phyloP scores from a whole-genome alignment of 1,284 basidiomycete species.

The Ceratobasidium sp. region DNA sequence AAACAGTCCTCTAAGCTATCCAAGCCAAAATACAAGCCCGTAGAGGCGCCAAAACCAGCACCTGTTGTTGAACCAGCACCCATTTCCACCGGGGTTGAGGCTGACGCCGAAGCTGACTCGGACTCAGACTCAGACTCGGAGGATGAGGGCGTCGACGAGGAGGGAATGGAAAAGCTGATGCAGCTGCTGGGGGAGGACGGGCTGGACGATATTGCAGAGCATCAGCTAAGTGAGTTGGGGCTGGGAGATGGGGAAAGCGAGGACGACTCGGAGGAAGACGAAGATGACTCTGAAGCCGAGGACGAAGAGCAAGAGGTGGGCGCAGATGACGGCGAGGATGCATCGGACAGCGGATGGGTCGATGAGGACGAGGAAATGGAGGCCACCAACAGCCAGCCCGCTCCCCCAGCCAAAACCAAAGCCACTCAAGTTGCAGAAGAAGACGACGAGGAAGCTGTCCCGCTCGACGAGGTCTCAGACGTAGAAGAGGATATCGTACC shows the following conservation, averaged over 20 bases:
- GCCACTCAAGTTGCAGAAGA: slow-evolving; percentile 45
- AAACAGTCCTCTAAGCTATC: slow-evolving; percentile 3
- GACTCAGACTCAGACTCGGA: slow-evolving; percentile 55
- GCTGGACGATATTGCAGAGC: slow-evolving; percentile 60
- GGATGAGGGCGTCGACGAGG: slow-evolving; percentile 67
- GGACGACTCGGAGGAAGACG: slow-evolving; percentile 43
- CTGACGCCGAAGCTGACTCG: slow-evolving; percentile 23
- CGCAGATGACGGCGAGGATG: slow-evolving; percentile 38
- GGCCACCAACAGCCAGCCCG: slow-evolving; percentile 31
- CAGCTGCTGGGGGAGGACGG: slow-evolving; percentile 70
- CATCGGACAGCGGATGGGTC: slow-evolving; percentile 38
- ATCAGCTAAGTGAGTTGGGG: slow-evolving; percentile 47
- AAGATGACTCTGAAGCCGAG: slow-evolving; percentile 40
- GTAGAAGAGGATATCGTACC: slow-evolving; percentile 81
- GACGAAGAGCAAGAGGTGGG: slow-evolving; percentile 29
- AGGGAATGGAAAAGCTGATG: slow-evolving; percentile 69
- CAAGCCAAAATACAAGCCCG: background rate
- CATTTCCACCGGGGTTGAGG: slow-evolving; percentile 8
- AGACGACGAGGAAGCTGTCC: slow-evolving; percentile 55
- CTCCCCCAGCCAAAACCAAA: slow-evolving; percentile 38
- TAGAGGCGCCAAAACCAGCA: slow-evolving; percentile 1
- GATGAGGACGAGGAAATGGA: slow-evolving; percentile 36
- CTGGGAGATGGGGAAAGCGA: slow-evolving; percentile 25
- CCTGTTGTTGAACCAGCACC: background rate
- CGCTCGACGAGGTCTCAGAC: slow-evolving; percentile 73